Evolutionary conservation across 306 rosid species (phyloP), one percentile per base, ranked within the genome.

Genomic region (Glycine latifolia): DNA sequence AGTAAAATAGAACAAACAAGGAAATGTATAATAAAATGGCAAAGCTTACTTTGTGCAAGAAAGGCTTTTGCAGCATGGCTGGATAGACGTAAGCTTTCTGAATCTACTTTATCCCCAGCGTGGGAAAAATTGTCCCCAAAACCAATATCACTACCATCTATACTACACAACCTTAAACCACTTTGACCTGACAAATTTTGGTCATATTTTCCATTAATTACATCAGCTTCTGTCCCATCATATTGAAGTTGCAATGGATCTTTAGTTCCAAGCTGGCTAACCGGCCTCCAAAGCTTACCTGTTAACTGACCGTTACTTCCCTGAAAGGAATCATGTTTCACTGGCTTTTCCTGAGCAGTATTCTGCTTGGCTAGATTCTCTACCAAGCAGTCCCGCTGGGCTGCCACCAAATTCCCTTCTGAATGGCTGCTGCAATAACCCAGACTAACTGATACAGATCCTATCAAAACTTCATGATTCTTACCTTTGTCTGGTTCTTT

Each of bases 241-340:
- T 82, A 85, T 75, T 79, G 89, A 85, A 83, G 86, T 48, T 86
- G 87, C 37, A 55, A 63, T 43, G 85, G 78, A 75, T 69, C 79
- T 87, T 88, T 83, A 60, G 81, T 67, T 91, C 90, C 89, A 44
- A 89, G 88, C 70, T 78, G 84, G 82, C 89, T 86, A 69, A 91
- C 91, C 46, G 89, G 95, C 91, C 95, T 90, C 98, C 98, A 90
- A 71, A 84, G 86, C 89, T 90, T 91, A 79, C 81, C 83, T 63
- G 67, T 87, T 71, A 75, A 71, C 3, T 89, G 82, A 63, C 81
- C 86, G 6, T 78, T 87, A 84, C 87, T 81, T 73, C 83, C 85
- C 65, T 82, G 90, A 15, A 73, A 62, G n/a, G 85, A 85, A 76
- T 90, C 95, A 4, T 75, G 74, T 83, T 88, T 89, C 50, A 58